Evolutionary conservation across 2,329 filamentous ascomycete genomes (phyloP), one percentile per base, ranked within the genome.

Genomic region (Phyllosticta paracitricarpa): DNA sequence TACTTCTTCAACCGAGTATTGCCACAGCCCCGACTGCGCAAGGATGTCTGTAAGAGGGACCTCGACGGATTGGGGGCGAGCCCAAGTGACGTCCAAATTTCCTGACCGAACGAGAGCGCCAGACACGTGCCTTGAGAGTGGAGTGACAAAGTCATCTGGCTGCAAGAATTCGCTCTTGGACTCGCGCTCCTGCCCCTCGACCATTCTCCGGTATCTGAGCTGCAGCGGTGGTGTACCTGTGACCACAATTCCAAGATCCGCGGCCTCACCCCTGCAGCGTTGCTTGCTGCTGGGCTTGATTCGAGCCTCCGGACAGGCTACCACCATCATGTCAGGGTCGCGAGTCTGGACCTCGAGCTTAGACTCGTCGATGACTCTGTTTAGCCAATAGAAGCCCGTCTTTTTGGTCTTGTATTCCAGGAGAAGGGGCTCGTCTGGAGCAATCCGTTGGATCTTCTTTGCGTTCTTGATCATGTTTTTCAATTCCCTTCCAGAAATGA

Each of bases 31-130:
- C 58, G 88, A 83, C 6, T 81, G 81, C 56, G 84, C 84, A 76
- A 99, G 85, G 4, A 92, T 92, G 73, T 99, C 95, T 69, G 96
- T 97, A 61, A 99, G 77, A 4, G 90, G 86, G 22, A 99, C 90
- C 9, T 82, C 82, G 40, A 99, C 85, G 51, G 78, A 86, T 62
- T 89, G 87, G 22, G 87, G 78, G 62, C 84, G 85, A 17, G 90
- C 91, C 94, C 94, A 97, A 0, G 88, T 85, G 35, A 89, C 80
- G 66, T 93, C 88, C 55, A 88, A 81, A 30, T 84, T 80, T 10
- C 76, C 78, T 1, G 76, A 81, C 12, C 81, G 75, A 52, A 88
- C 77, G 52, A 91, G 62, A 19, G 81, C 81, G 22, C 81, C 81
- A 1, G 82, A 79, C 26, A 78, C 79, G 56, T 81, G 78, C 57